Conservation (phyloP, 1,139 yeast species). For the Debaryomycetaceae sp. region DNA sequence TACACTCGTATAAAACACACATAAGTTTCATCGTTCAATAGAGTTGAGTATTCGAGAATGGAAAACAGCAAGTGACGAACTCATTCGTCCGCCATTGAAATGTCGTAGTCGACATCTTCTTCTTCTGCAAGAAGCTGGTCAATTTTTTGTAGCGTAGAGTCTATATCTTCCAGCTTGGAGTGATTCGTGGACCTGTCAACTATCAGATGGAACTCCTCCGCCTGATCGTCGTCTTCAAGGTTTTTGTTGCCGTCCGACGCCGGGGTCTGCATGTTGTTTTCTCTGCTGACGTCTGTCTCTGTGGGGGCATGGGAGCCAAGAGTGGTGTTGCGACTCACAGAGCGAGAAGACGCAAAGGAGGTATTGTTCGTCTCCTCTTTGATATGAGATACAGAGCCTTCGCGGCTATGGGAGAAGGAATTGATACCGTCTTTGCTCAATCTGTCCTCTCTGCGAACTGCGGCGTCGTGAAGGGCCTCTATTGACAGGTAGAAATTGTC, state of each 20-base stretch:
- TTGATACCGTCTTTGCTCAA: neutral
- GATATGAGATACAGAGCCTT: constrained; percentile 1
- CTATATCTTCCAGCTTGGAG: constrained; percentile 4
- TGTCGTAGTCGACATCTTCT: constrained; percentile 40
- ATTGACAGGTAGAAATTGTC: constrained; percentile 39
- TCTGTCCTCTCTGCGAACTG: constrained; percentile 18
- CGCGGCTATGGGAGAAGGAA: neutral
- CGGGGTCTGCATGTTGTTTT: constrained; percentile 6
- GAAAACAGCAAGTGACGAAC: too few relatives aligned
- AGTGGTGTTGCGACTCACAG: neutral
- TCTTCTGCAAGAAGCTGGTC: constrained; percentile 39
- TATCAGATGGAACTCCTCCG: neutral
- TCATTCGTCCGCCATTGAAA: constrained; percentile 16
- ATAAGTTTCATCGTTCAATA: too few relatives aligned
- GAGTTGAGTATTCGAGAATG: too few relatives aligned
- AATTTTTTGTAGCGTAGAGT: constrained; percentile 26
- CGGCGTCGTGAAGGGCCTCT: constrained; percentile 23
- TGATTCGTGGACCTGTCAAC: neutral
- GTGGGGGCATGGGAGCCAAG: neutral
- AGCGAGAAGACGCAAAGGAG: neutral
- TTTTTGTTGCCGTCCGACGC: constrained; percentile 10
- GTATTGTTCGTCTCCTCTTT: neutral
- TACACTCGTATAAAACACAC: too few relatives aligned
- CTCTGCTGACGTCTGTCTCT: constrained; percentile 1
- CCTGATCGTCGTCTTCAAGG: constrained; percentile 3